Conservation (phyloP, 208 protist species). For the Acanthamoeba sp. region DNA sequence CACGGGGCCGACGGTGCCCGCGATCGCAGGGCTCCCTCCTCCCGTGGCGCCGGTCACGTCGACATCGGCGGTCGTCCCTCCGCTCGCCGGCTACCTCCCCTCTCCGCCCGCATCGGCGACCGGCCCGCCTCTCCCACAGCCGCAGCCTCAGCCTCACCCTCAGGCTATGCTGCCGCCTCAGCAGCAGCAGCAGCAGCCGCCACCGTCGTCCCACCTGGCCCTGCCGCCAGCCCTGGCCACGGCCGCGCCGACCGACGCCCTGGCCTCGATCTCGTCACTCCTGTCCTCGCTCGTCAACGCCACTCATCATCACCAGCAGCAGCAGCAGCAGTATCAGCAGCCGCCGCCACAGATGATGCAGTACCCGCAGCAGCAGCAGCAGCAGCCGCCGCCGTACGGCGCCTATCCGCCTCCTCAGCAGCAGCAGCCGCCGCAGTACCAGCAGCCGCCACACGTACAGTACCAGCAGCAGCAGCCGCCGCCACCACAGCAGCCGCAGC, state of each 20-base stretch:
- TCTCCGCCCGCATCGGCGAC: neutral
- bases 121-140: neutral
- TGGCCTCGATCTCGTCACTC: constrained; percentile 27
- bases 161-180: neutral
- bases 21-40: neutral
- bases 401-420: neutral
- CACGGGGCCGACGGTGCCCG: neutral
- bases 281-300: constrained; percentile 38
- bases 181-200: neutral
- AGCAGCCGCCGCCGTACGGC: neutral
- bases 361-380: neutral
- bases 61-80: neutral
- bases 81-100: neutral
- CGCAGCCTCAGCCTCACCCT: neutral
- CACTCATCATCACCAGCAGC: neutral
- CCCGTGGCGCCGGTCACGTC: neutral
- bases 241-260: neutral
- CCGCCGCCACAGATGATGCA: neutral
- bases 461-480: neutral
- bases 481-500: neutral
- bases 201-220: neutral
- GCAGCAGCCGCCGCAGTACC: neutral
- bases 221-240: neutral
- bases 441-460: neutral
- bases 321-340: neutral